Percentiles rank a stretch among this genome's conserved stretches.
These are phyloP conservation scores for Purpureocillium lavendulum DNA, from an alignment of 2,329 filamentous ascomycete species.

Conservation along the genomic window DNA sequence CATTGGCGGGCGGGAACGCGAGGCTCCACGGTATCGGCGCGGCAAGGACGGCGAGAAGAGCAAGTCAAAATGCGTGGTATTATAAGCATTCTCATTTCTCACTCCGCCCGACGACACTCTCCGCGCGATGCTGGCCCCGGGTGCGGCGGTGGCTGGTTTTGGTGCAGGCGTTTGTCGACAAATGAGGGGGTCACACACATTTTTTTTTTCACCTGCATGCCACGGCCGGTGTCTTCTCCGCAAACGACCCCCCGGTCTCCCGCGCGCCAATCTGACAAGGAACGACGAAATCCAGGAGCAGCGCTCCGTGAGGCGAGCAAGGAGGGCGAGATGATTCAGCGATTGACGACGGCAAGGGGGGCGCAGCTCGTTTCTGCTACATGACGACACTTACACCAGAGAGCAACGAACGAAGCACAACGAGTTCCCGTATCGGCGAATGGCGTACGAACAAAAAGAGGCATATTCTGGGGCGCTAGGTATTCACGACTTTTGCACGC, in stretches of 20 bases:
- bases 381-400: slow-evolving; percentile 12
- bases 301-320: too few relatives aligned
- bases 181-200: slow-evolving; percentile 1
- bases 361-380: slow-evolving; percentile 10
- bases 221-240: too few relatives aligned
- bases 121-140: not conserved
- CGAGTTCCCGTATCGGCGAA: slow-evolving; percentile 27
- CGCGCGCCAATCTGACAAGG: too few relatives aligned
- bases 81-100: slow-evolving; percentile 20
- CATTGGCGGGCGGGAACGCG: slow-evolving; percentile 21
- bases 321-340: slow-evolving; percentile 10
- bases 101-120: not conserved
- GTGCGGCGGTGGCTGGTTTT: not conserved
- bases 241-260: not conserved
- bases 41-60: slow-evolving; percentile 26
- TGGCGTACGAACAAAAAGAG: slow-evolving; percentile 28
- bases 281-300: too few relatives aligned
- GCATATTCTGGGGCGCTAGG: slow-evolving; percentile 28
- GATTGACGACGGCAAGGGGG: slow-evolving; percentile 16
- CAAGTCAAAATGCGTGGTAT: slow-evolving; percentile 28
- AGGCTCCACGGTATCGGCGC: slow-evolving; percentile 20
- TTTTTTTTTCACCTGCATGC: not conserved
- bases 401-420: slow-evolving; percentile 21
- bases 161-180: not conserved
- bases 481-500: slow-evolving; percentile 24